A percentile compares a stretch with the other conserved stretches of the same genome.
phyloP scores from a whole-genome alignment of 129 eudicot genomes.

The Saussurea involucrata region DNA sequence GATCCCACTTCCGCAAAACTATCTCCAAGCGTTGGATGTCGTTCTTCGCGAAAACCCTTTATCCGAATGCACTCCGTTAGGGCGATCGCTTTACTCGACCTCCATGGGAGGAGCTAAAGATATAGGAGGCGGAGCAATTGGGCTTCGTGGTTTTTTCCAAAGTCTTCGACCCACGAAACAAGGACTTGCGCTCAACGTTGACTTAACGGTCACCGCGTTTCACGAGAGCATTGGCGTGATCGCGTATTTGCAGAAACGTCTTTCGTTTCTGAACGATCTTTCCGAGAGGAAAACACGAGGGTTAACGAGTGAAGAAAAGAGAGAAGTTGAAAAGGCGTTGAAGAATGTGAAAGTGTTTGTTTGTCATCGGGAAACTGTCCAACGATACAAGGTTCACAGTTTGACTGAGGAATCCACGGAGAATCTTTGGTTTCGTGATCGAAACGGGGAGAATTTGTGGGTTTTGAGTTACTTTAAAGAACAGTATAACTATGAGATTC shows the following conservation, averaged over 20 bases:
- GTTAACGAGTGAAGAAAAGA: constrained; percentile 61
- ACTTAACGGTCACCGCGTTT: constrained; percentile 88
- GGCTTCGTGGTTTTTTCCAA: constrained; percentile 78
- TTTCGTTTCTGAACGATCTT: constrained; percentile 54
- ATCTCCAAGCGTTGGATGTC: constrained; percentile 87
- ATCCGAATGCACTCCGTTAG: constrained; percentile 53
- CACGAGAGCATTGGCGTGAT: constrained; percentile 84
- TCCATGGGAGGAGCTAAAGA: constrained; percentile 72
- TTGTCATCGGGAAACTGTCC: constrained; percentile 78
- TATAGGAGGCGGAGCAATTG: constrained; percentile 91
- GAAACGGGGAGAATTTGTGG: constrained; percentile 58
- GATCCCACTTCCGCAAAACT: constrained; percentile 78
- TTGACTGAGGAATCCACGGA: constrained; percentile 80
- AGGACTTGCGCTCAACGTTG: constrained; percentile 85
- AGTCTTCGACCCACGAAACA: constrained; percentile 90
- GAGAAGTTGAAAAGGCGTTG: constrained; percentile 70
- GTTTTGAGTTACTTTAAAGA: constrained; percentile 75
- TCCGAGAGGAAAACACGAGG: constrained; percentile 33
- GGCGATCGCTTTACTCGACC: constrained; percentile 70
- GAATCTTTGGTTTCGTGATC: constrained; percentile 64
- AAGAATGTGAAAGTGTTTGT: constrained; percentile 76
- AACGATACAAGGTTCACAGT: constrained; percentile 67
- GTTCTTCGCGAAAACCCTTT: constrained; percentile 72
- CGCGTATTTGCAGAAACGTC: constrained; percentile 62
- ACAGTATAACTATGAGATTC: constrained; percentile 77